A percentile compares a stretch with the other conserved stretches of the same genome.
Evolutionary conservation across 345 rosid species (phyloP).

Genomic region (Salix caprea): DNA sequence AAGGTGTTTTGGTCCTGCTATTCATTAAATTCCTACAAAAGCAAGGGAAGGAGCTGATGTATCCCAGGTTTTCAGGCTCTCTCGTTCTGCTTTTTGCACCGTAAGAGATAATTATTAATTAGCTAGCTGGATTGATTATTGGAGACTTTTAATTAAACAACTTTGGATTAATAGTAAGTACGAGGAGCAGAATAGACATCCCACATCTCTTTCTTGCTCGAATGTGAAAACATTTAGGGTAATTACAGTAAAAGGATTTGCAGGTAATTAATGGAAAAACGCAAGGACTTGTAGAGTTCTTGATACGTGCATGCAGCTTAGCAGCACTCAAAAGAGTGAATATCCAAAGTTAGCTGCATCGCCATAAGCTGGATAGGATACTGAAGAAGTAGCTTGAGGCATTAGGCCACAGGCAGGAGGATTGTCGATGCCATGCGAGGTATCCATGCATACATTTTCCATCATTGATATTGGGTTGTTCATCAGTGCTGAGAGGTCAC

Average conservation of each 20-base stretch:
- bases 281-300: neutral
- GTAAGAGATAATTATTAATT: too few species aligned
- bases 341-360: conserved; percentile 43
- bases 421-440: conserved; percentile 13
- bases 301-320: neutral
- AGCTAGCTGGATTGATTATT: neutral
- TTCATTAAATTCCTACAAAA: neutral
- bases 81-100: neutral
- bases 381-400: conserved; percentile 37
- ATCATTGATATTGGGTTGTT: conserved; percentile 29
- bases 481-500: conserved; percentile 57
- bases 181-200: neutral
- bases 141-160: neutral
- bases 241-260: conserved; percentile 6
- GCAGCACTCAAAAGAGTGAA: conserved; percentile 32
- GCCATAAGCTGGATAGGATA: conserved; percentile 24
- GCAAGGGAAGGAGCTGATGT: neutral
- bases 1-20: neutral
- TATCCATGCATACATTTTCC: conserved; percentile 38
- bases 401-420: conserved; percentile 9
- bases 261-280: neutral
- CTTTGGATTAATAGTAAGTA: neutral
- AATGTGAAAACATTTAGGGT: conserved; percentile 1
- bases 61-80: neutral
- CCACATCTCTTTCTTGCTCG: conserved; percentile 11